These are phyloP conservation scores for Kuraishia piskuri DNA, from an alignment of 805 yeast species.

Conservation along the genomic window DNA sequence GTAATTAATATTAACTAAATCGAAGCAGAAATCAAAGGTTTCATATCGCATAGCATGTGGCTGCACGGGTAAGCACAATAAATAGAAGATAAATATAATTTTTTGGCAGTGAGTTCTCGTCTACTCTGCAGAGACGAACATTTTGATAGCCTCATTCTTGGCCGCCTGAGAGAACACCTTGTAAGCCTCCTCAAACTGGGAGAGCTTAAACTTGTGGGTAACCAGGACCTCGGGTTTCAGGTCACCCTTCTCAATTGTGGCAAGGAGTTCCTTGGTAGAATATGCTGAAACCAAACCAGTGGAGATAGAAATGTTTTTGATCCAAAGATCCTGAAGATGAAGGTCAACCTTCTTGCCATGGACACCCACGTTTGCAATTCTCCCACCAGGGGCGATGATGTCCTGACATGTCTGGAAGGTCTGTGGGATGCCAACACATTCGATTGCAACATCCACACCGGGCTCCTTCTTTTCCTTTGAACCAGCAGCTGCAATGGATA, in stretches of 20 bases:
- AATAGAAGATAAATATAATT: too few species aligned
- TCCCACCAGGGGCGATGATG: slow-evolving; percentile 49
- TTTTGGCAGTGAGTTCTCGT: too few species aligned
- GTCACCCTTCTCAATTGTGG: slow-evolving; percentile 25
- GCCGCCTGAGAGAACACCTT: slow-evolving; percentile 47
- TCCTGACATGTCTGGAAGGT: slow-evolving; percentile 54
- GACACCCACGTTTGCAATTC: slow-evolving; percentile 58
- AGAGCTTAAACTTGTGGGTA: slow-evolving; percentile 48
- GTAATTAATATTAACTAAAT: not conserved
- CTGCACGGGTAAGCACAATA: too few species aligned
- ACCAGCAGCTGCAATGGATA: too few species aligned
- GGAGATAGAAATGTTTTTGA: slow-evolving; percentile 31
- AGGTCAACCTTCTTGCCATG: slow-evolving; percentile 34
- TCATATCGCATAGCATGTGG: too few species aligned
- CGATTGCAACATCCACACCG: slow-evolving; percentile 58
- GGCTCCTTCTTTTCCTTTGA: slow-evolving; percentile 22
- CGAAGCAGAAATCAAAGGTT: too few species aligned
- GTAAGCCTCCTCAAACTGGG: slow-evolving; percentile 50
- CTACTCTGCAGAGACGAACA: too few species aligned
- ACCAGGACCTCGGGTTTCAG: slow-evolving; percentile 42
- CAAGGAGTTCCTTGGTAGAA: slow-evolving; percentile 30
- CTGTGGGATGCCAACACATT: slow-evolving; percentile 58
- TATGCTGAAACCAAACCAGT: slow-evolving; percentile 44
- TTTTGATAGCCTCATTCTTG: slow-evolving; percentile 48
- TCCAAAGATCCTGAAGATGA: slow-evolving; percentile 36